Conservation (phyloP, 225 moss, liverwort and hornwort species). For the Bryoerythrophyllum caledonicum region DNA sequence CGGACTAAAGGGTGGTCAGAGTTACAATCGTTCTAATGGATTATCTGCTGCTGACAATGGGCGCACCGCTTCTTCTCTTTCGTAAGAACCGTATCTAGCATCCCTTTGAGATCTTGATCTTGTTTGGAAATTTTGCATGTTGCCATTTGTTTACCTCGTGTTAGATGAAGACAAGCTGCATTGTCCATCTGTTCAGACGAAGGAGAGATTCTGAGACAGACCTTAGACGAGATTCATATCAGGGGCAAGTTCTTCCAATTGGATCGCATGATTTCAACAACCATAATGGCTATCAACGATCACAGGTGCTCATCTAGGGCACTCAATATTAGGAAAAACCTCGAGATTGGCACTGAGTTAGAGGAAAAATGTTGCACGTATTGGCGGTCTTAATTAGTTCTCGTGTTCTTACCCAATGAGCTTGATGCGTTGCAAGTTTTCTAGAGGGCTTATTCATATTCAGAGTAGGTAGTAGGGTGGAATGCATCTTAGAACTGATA, state of each 20-base stretch:
- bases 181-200: slow-evolving; percentile 32
- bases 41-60: slow-evolving; percentile 19
- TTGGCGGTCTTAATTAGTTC: background rate
- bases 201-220: slow-evolving; percentile 32
- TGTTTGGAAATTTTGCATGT: slow-evolving; percentile 1
- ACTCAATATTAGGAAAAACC: background rate
- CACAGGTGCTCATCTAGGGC: slow-evolving; percentile 32
- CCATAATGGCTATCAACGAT: slow-evolving; percentile 46
- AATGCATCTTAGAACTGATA: slow-evolving; percentile 10
- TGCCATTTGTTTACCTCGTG: background rate
- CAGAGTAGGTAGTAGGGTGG: background rate
- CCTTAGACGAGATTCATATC: slow-evolving; percentile 28
- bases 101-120: background rate
- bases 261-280: slow-evolving; percentile 48
- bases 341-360: background rate
- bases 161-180: slow-evolving; percentile 14
- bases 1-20: slow-evolving; percentile 13
- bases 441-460: background rate
- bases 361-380: background rate
- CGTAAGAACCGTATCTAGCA: slow-evolving; percentile 19
- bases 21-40: slow-evolving; percentile 14
- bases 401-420: background rate
- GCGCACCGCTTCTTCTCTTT: slow-evolving; percentile 25
- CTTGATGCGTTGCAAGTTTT: slow-evolving; percentile 12
- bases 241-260: slow-evolving; percentile 42